Base-by-base conservation (phyloP, 2,329 filamentous ascomycete genomes). In the Colletotrichum filicis region DNA sequence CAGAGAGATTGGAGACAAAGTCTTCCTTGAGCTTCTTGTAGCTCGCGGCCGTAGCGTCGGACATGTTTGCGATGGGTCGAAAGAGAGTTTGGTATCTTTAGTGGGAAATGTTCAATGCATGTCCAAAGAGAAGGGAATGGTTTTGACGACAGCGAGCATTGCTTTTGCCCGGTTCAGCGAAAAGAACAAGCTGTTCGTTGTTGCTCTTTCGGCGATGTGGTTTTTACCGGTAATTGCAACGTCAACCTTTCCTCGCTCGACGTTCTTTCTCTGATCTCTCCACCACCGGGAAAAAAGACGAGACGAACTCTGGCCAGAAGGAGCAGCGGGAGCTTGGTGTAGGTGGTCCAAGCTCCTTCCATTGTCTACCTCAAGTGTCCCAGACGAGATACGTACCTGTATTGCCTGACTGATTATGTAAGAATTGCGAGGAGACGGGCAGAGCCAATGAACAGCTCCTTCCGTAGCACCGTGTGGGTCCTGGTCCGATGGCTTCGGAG, bases 1-100 rank as follows among this genome's bases (percentile, higher is more conserved):
- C 97, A 7, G 93, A 92, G 35, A 98, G 90, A 81, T 95, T 94
- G 67, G 96, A 98, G 79, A 99, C 97, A 82, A 98, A 98, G 80
- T 95, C 95, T 87, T 97, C 95, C 86, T 99, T 99, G 77, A 93
- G 88, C 79, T 93, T 90, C 85, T 98, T 99, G 87, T 98, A 98
- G 83, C 88, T 92, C 71, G 83, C 82, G 59, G 85, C 57, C 53
- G 74, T 68, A 42, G 80, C 61, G 76, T 79, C 78, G 74, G 84
- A 81, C 81, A 85, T 85, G 76, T 70, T 73, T 65, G 70, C 56
- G 66, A 72, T 32, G 24, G 22, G 7, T 64, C 55, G 22, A 53
- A 55, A 63, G 46, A 63, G 42, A 22, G 35, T 16, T 59, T 32
- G 32, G 30, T 19, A 35, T 52, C 28, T 52, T 24, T 24, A 30